phyloP scores from a whole-genome alignment of 169 alveolate species.

The Babesia bigemina region DNA sequence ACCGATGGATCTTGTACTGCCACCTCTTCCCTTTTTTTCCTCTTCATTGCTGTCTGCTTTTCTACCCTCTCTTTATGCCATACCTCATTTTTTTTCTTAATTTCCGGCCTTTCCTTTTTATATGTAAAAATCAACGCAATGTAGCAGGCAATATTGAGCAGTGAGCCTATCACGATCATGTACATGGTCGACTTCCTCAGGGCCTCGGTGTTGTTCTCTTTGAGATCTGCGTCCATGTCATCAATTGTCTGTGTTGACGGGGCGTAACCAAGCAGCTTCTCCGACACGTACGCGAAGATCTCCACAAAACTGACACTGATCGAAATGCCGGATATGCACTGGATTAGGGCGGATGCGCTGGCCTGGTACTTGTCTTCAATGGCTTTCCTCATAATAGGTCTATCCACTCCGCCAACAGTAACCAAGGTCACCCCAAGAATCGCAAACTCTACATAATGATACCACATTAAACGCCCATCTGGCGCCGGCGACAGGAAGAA shows the following conservation, averaged over 20 bases:
- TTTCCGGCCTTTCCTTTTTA: not conserved
- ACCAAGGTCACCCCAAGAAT: constrained; percentile 86
- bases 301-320: constrained; percentile 88
- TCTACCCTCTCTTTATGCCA: not conserved
- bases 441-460: constrained; percentile 69
- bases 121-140: not conserved
- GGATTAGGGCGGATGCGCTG: constrained; percentile 79
- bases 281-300: constrained; percentile 84
- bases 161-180: constrained; percentile 9
- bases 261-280: constrained; percentile 78
- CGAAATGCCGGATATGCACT: constrained; percentile 85
- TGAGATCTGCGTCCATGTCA: not conserved
- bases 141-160: constrained; percentile 13
- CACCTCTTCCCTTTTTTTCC: not conserved
- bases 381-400: constrained; percentile 87
- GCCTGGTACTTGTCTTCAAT: constrained; percentile 86
- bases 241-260: not conserved
- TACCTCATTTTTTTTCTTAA: no score
- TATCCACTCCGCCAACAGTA: constrained; percentile 88
- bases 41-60: no score
- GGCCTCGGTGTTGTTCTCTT: not conserved
- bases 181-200: constrained; percentile 24
- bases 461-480: constrained; percentile 56
- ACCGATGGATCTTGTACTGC: no score
- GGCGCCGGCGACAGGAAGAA: constrained; percentile 69